These are phyloP conservation scores for Myrmaecium sp. DNA, from an alignment of 2,329 filamentous ascomycete genomes.

Conservation along the genomic window DNA sequence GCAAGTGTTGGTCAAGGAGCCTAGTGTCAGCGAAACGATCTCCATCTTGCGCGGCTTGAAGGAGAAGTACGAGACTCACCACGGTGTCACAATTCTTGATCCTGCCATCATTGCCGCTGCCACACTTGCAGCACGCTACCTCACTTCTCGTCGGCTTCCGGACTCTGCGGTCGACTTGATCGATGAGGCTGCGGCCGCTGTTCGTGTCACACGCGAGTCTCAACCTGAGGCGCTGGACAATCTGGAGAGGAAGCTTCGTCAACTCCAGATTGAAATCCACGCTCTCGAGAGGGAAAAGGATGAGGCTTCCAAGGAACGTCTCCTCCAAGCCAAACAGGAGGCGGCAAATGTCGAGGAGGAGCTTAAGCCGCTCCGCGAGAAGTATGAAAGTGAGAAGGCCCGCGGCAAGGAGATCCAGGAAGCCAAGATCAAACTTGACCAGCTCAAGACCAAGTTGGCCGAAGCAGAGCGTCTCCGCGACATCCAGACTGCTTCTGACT, in stretches of 20 bases:
- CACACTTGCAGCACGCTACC: slow-evolving; percentile 82
- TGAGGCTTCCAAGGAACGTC: slow-evolving; percentile 70
- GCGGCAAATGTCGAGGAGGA: slow-evolving; percentile 92
- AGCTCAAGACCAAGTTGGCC: slow-evolving; percentile 78
- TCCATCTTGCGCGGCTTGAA: slow-evolving; percentile 97
- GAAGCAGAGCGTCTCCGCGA: slow-evolving; percentile 82
- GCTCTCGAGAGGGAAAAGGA: slow-evolving; percentile 88
- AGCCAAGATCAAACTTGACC: slow-evolving; percentile 86
- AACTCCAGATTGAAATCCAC: slow-evolving; percentile 94
- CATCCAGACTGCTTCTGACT: slow-evolving; percentile 72
- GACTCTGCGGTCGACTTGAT: slow-evolving; percentile 95
- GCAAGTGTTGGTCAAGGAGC: slow-evolving; percentile 94
- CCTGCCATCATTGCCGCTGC: slow-evolving; percentile 81
- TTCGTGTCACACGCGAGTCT: slow-evolving; percentile 86
- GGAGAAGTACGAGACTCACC: slow-evolving; percentile 95
- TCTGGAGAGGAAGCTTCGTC: slow-evolving; percentile 73
- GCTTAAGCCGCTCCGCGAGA: slow-evolving; percentile 75
- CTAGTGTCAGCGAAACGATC: slow-evolving; percentile 71
- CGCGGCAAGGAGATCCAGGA: slow-evolving; percentile 85
- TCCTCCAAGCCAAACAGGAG: slow-evolving; percentile 71
- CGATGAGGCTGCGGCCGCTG: slow-evolving; percentile 92
- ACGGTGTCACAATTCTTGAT: slow-evolving; percentile 92
- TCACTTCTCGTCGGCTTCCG: slow-evolving; percentile 77
- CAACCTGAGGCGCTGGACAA: slow-evolving; percentile 93
- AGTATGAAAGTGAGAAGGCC: slow-evolving; percentile 86